Percentiles rank a stretch among this genome's conserved stretches.
phyloP scores from a whole-genome alignment of 2,329 filamentous ascomycete genomes.

The Cladorrhinum sp. region DNA sequence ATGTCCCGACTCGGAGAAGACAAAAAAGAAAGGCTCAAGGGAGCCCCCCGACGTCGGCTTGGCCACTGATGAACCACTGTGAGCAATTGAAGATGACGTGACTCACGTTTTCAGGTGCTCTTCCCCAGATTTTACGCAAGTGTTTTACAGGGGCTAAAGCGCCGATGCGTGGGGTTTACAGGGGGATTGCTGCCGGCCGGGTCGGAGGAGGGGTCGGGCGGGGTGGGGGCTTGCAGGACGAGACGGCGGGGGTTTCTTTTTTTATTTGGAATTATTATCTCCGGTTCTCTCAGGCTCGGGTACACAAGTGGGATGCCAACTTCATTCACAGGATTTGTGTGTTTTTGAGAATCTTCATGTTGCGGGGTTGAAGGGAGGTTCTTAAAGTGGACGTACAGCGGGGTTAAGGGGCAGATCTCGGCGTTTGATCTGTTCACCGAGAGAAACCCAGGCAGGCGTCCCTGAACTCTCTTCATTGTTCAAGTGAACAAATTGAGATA shows the following conservation, averaged over 20 bases:
- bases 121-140: conserved; percentile 23
- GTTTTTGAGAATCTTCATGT: background rate
- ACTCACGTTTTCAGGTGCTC: conserved; percentile 16
- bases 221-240: conserved; percentile 10
- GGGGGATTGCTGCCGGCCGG: conserved; percentile 9
- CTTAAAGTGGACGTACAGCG: background rate
- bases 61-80: conserved; percentile 1
- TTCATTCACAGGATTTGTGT: too few species aligned
- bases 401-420: background rate
- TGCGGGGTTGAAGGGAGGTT: background rate
- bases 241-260: background rate
- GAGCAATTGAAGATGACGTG: conserved; percentile 18
- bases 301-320: too few species aligned
- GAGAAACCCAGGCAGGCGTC: background rate
- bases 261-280: background rate
- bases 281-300: background rate
- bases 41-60: conserved; percentile 15
- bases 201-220: conserved; percentile 10
- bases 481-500: background rate
- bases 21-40: background rate
- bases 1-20: conserved; percentile 1
- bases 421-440: background rate
- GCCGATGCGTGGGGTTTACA: conserved; percentile 17
- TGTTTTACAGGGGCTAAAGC: conserved; percentile 18
- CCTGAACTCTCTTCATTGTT: background rate